Percentiles rank a stretch among this genome's conserved stretches.
Conservation (phyloP, 2,329 filamentous ascomycete genomes). For the Diplocarpon mali region DNA sequence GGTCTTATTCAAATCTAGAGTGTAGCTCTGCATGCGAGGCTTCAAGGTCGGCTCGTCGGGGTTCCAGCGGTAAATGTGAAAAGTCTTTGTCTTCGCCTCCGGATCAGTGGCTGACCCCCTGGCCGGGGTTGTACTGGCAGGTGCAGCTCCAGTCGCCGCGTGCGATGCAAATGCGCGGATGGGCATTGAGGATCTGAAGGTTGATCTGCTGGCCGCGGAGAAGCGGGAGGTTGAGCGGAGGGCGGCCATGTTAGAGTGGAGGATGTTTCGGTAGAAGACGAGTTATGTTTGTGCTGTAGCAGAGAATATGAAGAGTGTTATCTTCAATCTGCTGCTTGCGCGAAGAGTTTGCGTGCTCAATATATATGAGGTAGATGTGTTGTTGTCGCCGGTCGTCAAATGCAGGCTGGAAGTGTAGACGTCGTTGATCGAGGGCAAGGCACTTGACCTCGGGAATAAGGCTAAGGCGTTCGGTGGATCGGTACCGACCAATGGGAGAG, state of each 20-base stretch:
- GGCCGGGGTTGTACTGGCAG: slow-evolving; percentile 23
- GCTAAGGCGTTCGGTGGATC: slow-evolving; percentile 2
- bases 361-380: background rate
- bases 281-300: background rate
- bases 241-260: slow-evolving; percentile 20
- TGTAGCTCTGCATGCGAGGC: slow-evolving; percentile 91
- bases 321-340: slow-evolving; percentile 1
- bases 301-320: background rate
- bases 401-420: slow-evolving; percentile 4
- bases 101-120: slow-evolving; percentile 40
- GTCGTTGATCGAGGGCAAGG: slow-evolving; percentile 10
- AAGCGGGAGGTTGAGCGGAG: slow-evolving; percentile 20
- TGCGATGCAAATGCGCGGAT: slow-evolving; percentile 18
- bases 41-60: slow-evolving; percentile 86
- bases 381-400: slow-evolving; percentile 9
- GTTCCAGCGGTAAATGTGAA: slow-evolving; percentile 99
- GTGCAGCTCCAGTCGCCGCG: slow-evolving; percentile 1
- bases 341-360: background rate
- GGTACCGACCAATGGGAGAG: slow-evolving; percentile 4
- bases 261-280: background rate
- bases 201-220: slow-evolving; percentile 15
- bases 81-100: slow-evolving; percentile 73
- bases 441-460: slow-evolving; percentile 14
- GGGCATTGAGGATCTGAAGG: slow-evolving; percentile 9
- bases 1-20: slow-evolving; percentile 95